phyloP scores from a whole-genome alignment of 2,329 filamentous ascomycete species.

The Claviceps sp. region DNA sequence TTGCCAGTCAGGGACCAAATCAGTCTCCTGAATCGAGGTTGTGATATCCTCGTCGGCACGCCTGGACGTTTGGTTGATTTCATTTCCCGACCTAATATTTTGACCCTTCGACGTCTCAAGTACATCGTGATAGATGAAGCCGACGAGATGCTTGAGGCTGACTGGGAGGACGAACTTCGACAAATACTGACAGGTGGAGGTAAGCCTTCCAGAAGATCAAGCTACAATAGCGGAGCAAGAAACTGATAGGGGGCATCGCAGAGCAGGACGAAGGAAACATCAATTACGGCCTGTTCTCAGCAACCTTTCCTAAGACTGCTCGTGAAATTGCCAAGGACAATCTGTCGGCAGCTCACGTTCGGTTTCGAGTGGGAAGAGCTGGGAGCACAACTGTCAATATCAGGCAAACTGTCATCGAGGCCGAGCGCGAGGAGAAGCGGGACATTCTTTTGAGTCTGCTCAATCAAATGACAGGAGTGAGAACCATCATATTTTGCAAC shows the following conservation, averaged over 20 bases:
- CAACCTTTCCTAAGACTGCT: slow-evolving; percentile 75
- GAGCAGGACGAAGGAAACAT: slow-evolving; percentile 58
- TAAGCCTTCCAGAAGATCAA: slow-evolving; percentile 31
- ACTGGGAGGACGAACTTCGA: slow-evolving; percentile 66
- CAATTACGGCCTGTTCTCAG: slow-evolving; percentile 76
- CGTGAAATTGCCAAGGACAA: slow-evolving; percentile 66
- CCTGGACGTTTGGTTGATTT: slow-evolving; percentile 80
- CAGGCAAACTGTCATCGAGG: slow-evolving; percentile 58
- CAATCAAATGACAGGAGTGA: slow-evolving; percentile 52
- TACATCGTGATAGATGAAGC: slow-evolving; percentile 86
- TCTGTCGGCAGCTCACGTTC: slow-evolving; percentile 60
- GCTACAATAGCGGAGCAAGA: slow-evolving; percentile 1
- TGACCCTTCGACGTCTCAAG: slow-evolving; percentile 64
- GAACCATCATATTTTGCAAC: slow-evolving; percentile 87
- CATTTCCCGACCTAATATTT: slow-evolving; percentile 53
- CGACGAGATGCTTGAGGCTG: slow-evolving; percentile 72
- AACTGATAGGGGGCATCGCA: slow-evolving; percentile 25
- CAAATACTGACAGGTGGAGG: slow-evolving; percentile 71
- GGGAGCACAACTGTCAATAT: slow-evolving; percentile 78
- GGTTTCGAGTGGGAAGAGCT: slow-evolving; percentile 74
- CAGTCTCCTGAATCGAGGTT: slow-evolving; percentile 64
- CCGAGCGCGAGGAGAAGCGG: slow-evolving; percentile 54
- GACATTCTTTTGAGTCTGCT: slow-evolving; percentile 61
- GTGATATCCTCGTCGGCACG: slow-evolving; percentile 78
- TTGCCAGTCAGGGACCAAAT: slow-evolving; percentile 57